phyloP scores from a whole-genome alignment of 1,139 yeast genomes.

The Yamadazyma sp. region DNA sequence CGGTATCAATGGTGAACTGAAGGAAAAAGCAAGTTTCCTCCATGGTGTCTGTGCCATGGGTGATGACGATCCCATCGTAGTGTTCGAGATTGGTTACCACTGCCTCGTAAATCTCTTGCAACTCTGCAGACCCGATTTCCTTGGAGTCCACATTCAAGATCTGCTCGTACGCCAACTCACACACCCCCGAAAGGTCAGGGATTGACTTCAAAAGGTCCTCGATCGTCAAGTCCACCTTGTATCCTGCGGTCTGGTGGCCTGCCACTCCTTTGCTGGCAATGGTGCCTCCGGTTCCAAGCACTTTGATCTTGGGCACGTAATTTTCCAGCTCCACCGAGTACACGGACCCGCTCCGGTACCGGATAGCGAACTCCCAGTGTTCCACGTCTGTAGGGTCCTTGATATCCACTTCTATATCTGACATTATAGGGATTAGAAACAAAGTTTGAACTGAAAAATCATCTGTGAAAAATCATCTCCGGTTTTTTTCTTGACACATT shows the following conservation, averaged over 20 bases:
- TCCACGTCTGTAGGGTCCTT: constrained; percentile 13
- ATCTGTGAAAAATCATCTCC: not conserved
- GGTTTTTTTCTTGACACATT: not conserved
- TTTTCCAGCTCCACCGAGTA: constrained; percentile 10
- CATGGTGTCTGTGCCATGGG: constrained; percentile 74
- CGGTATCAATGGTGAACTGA: constrained; percentile 56
- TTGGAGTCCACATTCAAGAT: constrained; percentile 65
- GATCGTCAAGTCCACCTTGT: constrained; percentile 64
- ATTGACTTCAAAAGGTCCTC: constrained; percentile 58
- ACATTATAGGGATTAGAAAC: constrained; percentile 4
- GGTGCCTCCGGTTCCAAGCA: constrained; percentile 73
- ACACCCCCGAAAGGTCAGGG: constrained; percentile 60
- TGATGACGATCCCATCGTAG: constrained; percentile 59
- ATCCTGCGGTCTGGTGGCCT: constrained; percentile 65
- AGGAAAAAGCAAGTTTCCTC: constrained; percentile 72
- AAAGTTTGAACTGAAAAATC: not conserved
- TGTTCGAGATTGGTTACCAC: constrained; percentile 45
- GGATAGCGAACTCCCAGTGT: constrained; percentile 16
- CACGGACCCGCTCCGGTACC: constrained; percentile 18
- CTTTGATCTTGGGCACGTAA: constrained; percentile 47
- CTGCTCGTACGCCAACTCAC: constrained; percentile 64
- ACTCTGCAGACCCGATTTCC: constrained; percentile 50
- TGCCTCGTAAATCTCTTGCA: constrained; percentile 35
- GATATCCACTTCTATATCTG: constrained; percentile 13
- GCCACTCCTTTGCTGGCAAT: constrained; percentile 64